Evolutionary conservation across 2,329 filamentous ascomycete genomes (phyloP), one percentile per base, ranked within the genome.

Genomic region (Aspergillus sp.): DNA sequence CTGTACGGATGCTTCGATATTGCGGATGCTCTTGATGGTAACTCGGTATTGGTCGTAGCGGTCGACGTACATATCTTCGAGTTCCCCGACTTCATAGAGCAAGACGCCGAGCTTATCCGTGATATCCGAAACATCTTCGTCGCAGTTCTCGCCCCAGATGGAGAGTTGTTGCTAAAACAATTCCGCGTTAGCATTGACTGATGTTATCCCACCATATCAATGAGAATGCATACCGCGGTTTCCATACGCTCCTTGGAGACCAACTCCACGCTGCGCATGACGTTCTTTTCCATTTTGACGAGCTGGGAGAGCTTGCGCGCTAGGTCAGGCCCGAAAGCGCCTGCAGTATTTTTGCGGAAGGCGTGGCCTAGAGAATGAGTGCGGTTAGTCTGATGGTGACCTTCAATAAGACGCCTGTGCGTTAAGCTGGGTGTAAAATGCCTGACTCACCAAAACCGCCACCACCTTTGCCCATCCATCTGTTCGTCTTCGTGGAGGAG

Each of bases 211-310:
- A 6, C 18, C 0, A 26, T 11, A 8, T 17, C 13, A 18, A 18
- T 15, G 18, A 8, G 32, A 32, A 24, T 32, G 84, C 91, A 71
- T 89, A 96, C 92, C 71, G 95, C 95, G 65, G 97, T 93, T 71
- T 98, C 95, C 92, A 98, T 98, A 68, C 95, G 88, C 83, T 99
- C 95, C 71, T 92, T 89, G 45, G 92, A 92, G 53, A 98, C 95
- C 49, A 91, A 84, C 75, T 99, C 95, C 83, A 98, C 88, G 75
- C 92, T 97, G 76, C 95, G 91, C 95, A 99, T 99, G 56, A 97
- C 91, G 74, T 99, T 98, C 87, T 99, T 99, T 81, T 99, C 95
- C 95, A 99, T 99, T 86, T 99, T 99, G 63, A 99, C 95, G 53
- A 99, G 85, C 80, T 96, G 91, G 41, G 93, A 91, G 62, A 99